phyloP scores from a whole-genome alignment of 2,329 filamentous ascomycete species.

The Talaromyces sp. region DNA sequence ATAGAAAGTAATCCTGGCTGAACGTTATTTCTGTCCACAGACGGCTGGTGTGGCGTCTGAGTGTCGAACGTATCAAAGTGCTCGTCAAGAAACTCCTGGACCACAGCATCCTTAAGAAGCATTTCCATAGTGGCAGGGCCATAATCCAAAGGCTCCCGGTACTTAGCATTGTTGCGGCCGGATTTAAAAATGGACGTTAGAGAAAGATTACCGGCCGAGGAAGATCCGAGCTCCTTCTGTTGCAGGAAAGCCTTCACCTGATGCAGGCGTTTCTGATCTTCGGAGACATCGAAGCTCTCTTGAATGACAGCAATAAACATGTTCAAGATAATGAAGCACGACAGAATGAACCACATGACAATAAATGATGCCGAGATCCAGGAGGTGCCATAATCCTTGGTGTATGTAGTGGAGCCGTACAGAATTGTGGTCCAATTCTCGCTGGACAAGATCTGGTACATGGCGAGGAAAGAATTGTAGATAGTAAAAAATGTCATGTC shows the following conservation, averaged over 20 bases:
- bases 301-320: constrained; percentile 99
- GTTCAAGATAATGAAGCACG: constrained; percentile 93
- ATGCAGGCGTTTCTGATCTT: constrained; percentile 94
- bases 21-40: constrained; percentile 23
- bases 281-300: constrained; percentile 97
- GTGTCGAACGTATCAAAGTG: constrained; percentile 27
- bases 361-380: constrained; percentile 92
- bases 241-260: constrained; percentile 94
- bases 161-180: constrained; percentile 56
- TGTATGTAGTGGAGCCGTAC: constrained; percentile 71
- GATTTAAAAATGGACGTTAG: constrained; percentile 57
- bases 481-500: constrained; percentile 79
- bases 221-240: constrained; percentile 73
- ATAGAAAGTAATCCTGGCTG: constrained; percentile 57
- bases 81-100: constrained; percentile 89
- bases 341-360: constrained; percentile 90
- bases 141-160: constrained; percentile 80
- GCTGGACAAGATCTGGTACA: constrained; percentile 95
- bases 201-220: constrained; percentile 63
- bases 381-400: constrained; percentile 61
- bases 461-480: constrained; percentile 92
- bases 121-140: constrained; percentile 90
- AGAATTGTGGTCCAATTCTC: constrained; percentile 92
- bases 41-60: not conserved
- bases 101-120: constrained; percentile 92